phyloP scores from a whole-genome alignment of 305 asterid genomes.

The Striga hermonthica region DNA sequence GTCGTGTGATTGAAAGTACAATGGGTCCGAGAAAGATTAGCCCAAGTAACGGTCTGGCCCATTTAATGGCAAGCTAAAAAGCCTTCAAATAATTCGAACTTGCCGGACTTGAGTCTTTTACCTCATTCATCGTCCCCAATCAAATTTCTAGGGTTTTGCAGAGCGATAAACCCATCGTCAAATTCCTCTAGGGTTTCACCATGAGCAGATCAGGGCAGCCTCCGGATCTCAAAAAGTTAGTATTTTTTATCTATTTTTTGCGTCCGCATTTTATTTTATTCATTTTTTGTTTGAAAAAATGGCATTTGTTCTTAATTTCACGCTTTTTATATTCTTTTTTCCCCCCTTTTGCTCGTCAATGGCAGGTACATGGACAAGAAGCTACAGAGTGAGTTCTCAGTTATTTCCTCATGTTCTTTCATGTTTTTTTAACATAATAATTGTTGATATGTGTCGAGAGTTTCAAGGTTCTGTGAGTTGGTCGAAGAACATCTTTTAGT shows the following conservation, averaged over 20 bases:
- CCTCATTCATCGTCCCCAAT: no score
- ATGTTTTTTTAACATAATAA: neutral
- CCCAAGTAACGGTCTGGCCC: no score
- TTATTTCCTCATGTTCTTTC: neutral
- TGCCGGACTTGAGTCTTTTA: no score
- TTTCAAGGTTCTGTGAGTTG: neutral
- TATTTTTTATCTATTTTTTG: neutral
- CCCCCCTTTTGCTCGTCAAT: neutral
- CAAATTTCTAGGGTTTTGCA: conserved; percentile 40
- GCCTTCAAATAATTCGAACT: no score
- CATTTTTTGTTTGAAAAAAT: neutral
- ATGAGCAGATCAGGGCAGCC: conserved; percentile 95
- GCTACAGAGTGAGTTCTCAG: conserved; percentile 62
- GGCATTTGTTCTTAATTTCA: no score
- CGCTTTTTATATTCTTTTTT: neutral
- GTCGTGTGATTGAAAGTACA: no score
- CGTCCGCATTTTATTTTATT: neutral
- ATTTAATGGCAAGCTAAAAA: no score
- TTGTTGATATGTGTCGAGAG: neutral
- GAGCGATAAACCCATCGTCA: conserved; percentile 27
- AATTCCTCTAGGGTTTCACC: conserved; percentile 26
- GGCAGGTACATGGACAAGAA: conserved; percentile 87
- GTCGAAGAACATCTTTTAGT: neutral
- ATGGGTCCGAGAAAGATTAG: no score
- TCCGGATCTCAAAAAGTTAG: conserved; percentile 83